Evolutionary conservation across 2,329 filamentous ascomycete genomes (phyloP), one percentile per base, ranked within the genome.

Genomic region (Coniochaeta ligniaria): DNA sequence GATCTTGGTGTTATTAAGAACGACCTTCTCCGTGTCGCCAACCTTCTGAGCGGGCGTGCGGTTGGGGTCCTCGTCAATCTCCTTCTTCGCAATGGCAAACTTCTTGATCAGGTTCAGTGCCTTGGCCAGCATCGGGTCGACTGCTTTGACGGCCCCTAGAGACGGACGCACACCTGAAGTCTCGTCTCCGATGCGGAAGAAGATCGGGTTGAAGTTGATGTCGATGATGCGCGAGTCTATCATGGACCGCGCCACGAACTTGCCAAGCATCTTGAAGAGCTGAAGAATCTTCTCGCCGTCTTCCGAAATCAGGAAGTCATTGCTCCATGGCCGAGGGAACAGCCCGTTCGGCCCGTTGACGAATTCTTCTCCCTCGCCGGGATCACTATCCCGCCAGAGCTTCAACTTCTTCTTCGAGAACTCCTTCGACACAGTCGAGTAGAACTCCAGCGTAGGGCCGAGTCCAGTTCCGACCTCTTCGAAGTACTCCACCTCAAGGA

Each of bases 201-300:
- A 97, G 6, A 92, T 96, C 1, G 95, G 91, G 71, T 97, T 99
- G 76, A 99, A 95, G 60, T 94, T 95, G 66, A 99, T 87, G 69
- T 99, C 95, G 66, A 99, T 97, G 71, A 99, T 98, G 59, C 95
- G 86, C 1, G 94, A 97, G 72, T 99, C 95, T 59, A 99, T 88
- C 95, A 99, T 98, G 0, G 95, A 97, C 58, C 95, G 87, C 33
- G 96, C 95, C 56, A 98, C 93, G 72, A 99, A 99, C 71, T 97
- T 98, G 67, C 95, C 95, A 24, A 99, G 87, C 70, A 94, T 89
- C 74, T 89, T 96, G 79, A 96, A 99, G 20, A 96, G 78, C 67
- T 95, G 88, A 36, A 97, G 78, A 45, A 96, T 88, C 66, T 91
- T 91, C 75, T 94, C 90, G n/a, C 92, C 92, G 61, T 91, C 89